Percentiles rank a stretch among this genome's conserved stretches.
Conservation (phyloP, 176 grass and related monocot species). For the Neostapfia colusana region DNA sequence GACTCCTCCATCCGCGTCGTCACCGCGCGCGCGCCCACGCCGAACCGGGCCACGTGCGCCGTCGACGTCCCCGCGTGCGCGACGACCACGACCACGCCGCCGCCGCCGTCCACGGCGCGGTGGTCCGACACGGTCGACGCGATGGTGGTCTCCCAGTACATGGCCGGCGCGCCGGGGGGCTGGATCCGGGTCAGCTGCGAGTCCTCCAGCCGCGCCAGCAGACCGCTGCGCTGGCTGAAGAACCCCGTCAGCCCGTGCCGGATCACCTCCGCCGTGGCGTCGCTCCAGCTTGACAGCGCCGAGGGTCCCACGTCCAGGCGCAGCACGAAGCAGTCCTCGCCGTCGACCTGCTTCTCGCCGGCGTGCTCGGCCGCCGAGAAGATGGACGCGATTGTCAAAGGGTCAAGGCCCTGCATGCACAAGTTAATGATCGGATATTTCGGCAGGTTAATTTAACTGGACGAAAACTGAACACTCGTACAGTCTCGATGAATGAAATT, state of each 20-base stretch:
- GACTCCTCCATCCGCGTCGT: slow-evolving; percentile 88
- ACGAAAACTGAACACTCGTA: too few species aligned
- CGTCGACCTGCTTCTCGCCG: slow-evolving; percentile 87
- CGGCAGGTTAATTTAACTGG: too few species aligned
- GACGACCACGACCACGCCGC: slow-evolving; percentile 52
- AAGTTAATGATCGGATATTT: background rate
- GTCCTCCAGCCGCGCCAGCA: slow-evolving; percentile 77
- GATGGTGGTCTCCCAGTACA: slow-evolving; percentile 99
- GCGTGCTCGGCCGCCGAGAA: slow-evolving; percentile 80
- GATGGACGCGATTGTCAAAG: slow-evolving; percentile 74
- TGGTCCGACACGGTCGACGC: slow-evolving; percentile 63
- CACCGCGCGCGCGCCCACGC: slow-evolving; percentile 70
- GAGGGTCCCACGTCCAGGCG: slow-evolving; percentile 67
- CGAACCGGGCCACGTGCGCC: slow-evolving; percentile 81
- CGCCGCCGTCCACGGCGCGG: slow-evolving; percentile 64
- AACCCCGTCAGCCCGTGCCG: slow-evolving; percentile 83
- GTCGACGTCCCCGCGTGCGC: slow-evolving; percentile 72
- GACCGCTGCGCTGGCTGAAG: slow-evolving; percentile 96
- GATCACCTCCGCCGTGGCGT: slow-evolving; percentile 90
- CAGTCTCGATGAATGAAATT: too few species aligned
- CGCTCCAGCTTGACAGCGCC: slow-evolving; percentile 80
- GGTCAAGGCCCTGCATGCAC: slow-evolving; percentile 68
- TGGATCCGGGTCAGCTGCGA: slow-evolving; percentile 93
- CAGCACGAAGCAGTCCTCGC: slow-evolving; percentile 91
- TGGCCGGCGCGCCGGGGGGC: slow-evolving; percentile 75